Evolutionary conservation across 306 rosid species (phyloP).

Genomic region (Luffa aegyptiaca): DNA sequence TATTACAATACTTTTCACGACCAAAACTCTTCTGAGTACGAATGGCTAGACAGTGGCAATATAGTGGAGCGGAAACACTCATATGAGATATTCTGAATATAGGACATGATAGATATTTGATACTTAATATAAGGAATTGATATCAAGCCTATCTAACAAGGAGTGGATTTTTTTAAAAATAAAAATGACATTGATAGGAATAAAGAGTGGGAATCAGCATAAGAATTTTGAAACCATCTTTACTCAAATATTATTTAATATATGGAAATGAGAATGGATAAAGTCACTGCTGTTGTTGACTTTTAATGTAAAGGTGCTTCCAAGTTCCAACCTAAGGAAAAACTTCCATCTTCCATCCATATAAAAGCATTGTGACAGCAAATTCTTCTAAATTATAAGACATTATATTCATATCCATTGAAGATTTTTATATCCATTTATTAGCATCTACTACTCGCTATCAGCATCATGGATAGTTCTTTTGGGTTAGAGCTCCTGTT

Average conservation of each 20-base stretch:
- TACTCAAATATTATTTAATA: not conserved
- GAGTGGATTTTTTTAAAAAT: not conserved
- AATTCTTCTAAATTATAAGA: not conserved
- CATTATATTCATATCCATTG: not conserved
- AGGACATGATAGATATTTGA: not conserved
- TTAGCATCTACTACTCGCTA: not conserved
- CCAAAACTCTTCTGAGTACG: not conserved
- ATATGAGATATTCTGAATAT: not conserved
- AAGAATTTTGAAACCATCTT: not conserved
- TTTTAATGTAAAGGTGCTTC: not conserved
- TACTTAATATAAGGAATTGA: not conserved
- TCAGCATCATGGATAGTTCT: not conserved
- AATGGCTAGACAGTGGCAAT: not conserved
- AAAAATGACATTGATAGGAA: not conserved
- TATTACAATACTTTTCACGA: not conserved
- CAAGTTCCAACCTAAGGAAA: not conserved
- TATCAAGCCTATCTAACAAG: not conserved
- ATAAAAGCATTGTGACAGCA: not conserved
- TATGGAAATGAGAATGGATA: not conserved
- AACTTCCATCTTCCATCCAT: not conserved
- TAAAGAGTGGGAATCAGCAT: not conserved
- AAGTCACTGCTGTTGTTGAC: not conserved
- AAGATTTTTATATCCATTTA: not conserved
- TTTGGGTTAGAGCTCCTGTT: not conserved
- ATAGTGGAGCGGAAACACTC: not conserved